Evolutionary conservation across 192 early-diverging fungal genomes (phyloP).

Genomic region (Spizellomyces sp.): DNA sequence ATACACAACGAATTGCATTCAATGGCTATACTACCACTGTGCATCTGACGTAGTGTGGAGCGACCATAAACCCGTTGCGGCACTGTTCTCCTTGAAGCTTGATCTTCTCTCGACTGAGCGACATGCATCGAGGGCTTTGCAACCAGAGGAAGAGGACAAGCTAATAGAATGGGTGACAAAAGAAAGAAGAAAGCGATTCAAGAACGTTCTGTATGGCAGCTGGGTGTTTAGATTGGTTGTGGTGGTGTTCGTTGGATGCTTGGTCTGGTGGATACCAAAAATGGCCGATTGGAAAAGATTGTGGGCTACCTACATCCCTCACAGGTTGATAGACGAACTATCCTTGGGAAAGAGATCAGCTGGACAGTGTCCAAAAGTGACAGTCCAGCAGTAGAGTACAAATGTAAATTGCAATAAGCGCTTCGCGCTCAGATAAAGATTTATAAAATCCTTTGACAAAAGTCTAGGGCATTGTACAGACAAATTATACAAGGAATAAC

Average conservation of each 20-base stretch:
- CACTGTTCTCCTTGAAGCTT: conserved; percentile 26
- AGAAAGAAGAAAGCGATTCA: neutral
- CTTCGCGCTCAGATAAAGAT: too few relatives aligned
- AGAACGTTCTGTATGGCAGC: neutral
- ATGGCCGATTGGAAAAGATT: neutral
- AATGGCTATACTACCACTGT: conserved; percentile 26
- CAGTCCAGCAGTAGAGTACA: too few relatives aligned
- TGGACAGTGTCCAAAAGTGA: too few relatives aligned
- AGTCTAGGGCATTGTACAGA: too few relatives aligned
- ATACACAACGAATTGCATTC: conserved; percentile 4
- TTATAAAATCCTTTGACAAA: too few relatives aligned
- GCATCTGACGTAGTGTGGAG: conserved; percentile 25
- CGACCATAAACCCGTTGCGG: conserved; percentile 45
- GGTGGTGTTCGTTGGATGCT: neutral
- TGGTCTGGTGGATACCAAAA: neutral
- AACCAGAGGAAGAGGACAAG: neutral
- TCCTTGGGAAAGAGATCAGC: too few relatives aligned
- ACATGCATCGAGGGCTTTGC: too few relatives aligned
- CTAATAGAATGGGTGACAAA: neutral
- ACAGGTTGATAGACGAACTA: too few relatives aligned
- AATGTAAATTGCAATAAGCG: too few relatives aligned
- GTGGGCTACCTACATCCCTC: too few relatives aligned
- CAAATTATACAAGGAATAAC: too few relatives aligned
- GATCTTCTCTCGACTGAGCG: conserved; percentile 2
- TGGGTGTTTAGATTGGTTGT: neutral